Base-by-base conservation (phyloP, 192 early-diverging fungal genomes). In the Backusella sp. region DNA sequence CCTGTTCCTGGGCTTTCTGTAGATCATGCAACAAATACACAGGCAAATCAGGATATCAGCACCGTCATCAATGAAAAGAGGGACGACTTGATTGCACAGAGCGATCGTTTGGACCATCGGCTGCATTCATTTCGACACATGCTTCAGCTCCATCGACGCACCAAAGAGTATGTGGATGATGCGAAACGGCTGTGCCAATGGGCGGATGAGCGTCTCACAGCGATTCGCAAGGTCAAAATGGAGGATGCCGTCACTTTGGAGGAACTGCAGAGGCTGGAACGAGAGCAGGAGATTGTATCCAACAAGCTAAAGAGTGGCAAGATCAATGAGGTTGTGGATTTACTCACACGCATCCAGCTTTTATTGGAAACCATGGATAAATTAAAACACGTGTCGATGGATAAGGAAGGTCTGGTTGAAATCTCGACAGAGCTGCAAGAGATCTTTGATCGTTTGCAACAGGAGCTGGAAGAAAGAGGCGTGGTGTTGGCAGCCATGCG, bases 261-360 rank as follows among this genome's bases (percentile, higher is more conserved):
- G 14, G 78, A 79, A n/a, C 8, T 79, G 19, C 32, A 28, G 35
- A 12, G 41, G 34, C 42, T 70, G n/a, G 74, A 79, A 32, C 39
- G 28, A 5, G 62, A 70, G 4, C 46, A 39, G 5, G 35, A 75
- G 0, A 42, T 52, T 6, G 32, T 66, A 15, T 32, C 65, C 26
- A 19, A 42, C 14, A 34, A 19, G 26, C 9, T 75, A 1, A 56
- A 79, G 26, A 11, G n/a, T 19, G 46, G 39, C 26, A 76, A 76
- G 34, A 62, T 72, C 1, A 72, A 70, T 7, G 70, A 79, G 11
- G 68, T 41, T 0, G 42, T 66, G 0, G 46, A 70, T 53, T 52
- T 79, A 30, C 9, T 62, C 28, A 72, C 52, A 1, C 69, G 70
- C 2, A 76, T 76, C n/a, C 68, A 76, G 35, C 26, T 49, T 21